Evolutionary conservation across 257 asterid species (phyloP), one percentile per base, ranked within the genome.

Genomic region (Schizonepeta tenuifolia): DNA sequence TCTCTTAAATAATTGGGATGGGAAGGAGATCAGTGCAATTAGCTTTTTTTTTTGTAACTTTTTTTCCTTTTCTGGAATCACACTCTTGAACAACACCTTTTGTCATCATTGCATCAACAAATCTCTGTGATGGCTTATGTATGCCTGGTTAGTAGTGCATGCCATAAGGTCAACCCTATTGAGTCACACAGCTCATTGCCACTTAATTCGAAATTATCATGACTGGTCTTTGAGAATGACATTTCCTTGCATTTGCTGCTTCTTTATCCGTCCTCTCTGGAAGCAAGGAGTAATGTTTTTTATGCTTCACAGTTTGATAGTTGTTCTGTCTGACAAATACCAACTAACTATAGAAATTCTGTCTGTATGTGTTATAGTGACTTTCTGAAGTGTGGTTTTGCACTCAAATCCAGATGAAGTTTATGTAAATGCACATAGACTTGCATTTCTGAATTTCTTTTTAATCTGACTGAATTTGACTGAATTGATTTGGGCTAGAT

Each of bases 371-470:
- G 50, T 43, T 15, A 65, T 8, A 26, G 38, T 31, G 53, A 46
- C 71, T 67, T 72, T 24, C 54, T 44, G 14, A 57, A 47, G 14
- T 71, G 71, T 76, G 59, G 64, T 68, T 80, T 36, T 10, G 38
- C 54, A 54, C 47, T 71, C 46, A 49, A 35, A 47, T 68, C 54
- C 28, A 63, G 43, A 69, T 69, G 43, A 65, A 55, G 44, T 20
- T 15, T 54, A 31, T 40, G 69, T 18, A 58, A 20, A 57, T 40
- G 53, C 38, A 41, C 26, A 51, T 14, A 71, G 9, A 51, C n/a
- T 35, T 46, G 44, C 13, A 36, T 33, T 40, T 18, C 11, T 44
- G 63, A 43, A n/a, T n/a, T 67, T 12, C 60, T 36, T 65, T 70
- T 41, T 14, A 28, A 47, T 33, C 41, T 46, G 12, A 56, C n/a